Conservation (phyloP, 192 early-diverging fungal species). For the Linnemannia exigua region DNA sequence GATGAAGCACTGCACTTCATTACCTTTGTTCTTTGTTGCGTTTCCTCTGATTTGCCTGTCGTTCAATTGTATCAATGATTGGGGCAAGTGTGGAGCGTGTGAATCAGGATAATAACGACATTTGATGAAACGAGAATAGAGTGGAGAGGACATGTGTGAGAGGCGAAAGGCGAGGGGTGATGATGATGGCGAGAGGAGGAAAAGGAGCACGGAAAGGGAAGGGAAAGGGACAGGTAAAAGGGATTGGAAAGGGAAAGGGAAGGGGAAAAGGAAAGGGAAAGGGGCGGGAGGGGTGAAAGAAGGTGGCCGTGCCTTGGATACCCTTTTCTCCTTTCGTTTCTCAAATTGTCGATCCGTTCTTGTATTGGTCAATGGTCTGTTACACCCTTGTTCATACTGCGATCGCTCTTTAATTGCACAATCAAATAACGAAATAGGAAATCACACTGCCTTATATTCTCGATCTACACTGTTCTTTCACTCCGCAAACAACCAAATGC, state of each 20-base stretch:
- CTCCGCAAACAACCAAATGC: slow-evolving; percentile 11
- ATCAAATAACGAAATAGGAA: not conserved
- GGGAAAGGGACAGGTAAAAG: not conserved
- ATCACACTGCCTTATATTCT: not conserved
- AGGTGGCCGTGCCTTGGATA: not conserved
- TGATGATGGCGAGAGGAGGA: no score
- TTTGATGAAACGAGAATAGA: not conserved
- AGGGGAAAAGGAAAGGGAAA: not conserved
- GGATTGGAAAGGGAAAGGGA: not conserved
- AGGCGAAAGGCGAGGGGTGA: not conserved
- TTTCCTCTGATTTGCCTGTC: no score
- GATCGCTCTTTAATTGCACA: not conserved
- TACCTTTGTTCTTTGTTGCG: no score
- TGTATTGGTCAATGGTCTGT: not conserved
- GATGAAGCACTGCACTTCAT: no score
- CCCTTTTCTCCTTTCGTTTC: not conserved
- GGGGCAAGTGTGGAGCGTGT: not conserved
- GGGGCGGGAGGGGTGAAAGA: not conserved
- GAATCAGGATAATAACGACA: not conserved
- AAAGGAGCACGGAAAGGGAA: not conserved
- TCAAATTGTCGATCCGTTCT: not conserved
- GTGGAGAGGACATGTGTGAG: not conserved
- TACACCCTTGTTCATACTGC: not conserved
- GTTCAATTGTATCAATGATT: not conserved
- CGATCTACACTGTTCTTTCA: not conserved